These are phyloP conservation scores for Phaeosphaeria sp. DNA, from an alignment of 2,329 filamentous ascomycete genomes.

Conservation along the genomic window DNA sequence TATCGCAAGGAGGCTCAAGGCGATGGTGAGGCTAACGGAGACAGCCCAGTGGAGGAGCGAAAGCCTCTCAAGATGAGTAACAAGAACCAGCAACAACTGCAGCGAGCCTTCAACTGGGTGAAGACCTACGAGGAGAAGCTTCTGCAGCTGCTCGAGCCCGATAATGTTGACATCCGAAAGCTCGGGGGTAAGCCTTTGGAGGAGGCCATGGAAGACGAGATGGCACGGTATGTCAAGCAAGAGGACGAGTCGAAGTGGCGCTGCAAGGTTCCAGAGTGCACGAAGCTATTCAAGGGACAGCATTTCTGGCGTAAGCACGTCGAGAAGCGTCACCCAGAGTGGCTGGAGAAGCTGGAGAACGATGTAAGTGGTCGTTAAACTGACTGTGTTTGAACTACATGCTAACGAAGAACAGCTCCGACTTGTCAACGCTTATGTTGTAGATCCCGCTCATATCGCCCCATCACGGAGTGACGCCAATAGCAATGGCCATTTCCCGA, in stretches of 20 bases:
- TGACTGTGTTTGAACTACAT: neutral
- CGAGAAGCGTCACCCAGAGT: constrained; percentile 92
- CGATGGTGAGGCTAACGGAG: constrained; percentile 68
- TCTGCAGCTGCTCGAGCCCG: constrained; percentile 88
- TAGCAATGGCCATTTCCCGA: constrained; percentile 93
- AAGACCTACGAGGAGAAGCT: constrained; percentile 98
- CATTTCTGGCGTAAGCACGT: constrained; percentile 98
- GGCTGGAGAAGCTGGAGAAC: constrained; percentile 78
- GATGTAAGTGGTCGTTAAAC: constrained; percentile 68
- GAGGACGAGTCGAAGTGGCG: constrained; percentile 97
- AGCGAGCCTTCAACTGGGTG: constrained; percentile 97
- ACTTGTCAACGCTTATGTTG: constrained; percentile 91
- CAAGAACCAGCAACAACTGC: constrained; percentile 89
- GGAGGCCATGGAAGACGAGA: constrained; percentile 85
- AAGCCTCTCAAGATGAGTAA: constrained; percentile 68
- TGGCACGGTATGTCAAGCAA: constrained; percentile 89
- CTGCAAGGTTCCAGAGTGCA: constrained; percentile 94
- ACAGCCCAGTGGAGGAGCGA: constrained; percentile 75
- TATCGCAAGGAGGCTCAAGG: constrained; percentile 75
- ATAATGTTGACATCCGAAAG: constrained; percentile 85
- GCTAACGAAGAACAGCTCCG: constrained; percentile 66
- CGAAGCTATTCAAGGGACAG: constrained; percentile 96
- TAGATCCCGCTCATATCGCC: constrained; percentile 93
- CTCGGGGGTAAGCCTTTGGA: constrained; percentile 87
- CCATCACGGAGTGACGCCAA: constrained; percentile 93